Evolutionary conservation across 164 flowering plant species (phyloP).

Genomic region (Annona cherimola): DNA sequence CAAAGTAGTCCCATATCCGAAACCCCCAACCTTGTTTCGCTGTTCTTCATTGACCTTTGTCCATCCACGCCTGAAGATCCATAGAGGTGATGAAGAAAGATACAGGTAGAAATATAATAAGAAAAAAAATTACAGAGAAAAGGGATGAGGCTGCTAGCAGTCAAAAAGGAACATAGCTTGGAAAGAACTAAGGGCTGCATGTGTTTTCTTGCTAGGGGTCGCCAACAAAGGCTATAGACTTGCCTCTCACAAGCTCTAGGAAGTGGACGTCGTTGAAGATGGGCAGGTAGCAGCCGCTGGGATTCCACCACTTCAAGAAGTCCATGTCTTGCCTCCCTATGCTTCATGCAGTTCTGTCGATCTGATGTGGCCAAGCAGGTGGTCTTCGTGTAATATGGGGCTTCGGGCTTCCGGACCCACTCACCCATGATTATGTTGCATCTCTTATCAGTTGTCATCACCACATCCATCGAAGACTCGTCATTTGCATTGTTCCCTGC

Average conservation of each 20-base stretch:
- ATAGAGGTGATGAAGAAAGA: too few relatives aligned
- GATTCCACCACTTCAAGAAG: slow-evolving; percentile 78
- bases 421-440: slow-evolving; percentile 62
- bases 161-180: slow-evolving; percentile 44
- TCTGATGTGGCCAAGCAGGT: slow-evolving; percentile 67
- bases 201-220: slow-evolving; percentile 73
- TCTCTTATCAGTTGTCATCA: background rate
- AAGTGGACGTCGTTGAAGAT: slow-evolving; percentile 52
- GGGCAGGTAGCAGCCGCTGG: slow-evolving; percentile 59
- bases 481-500: background rate
- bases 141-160: slow-evolving; percentile 25
- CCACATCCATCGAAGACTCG: background rate
- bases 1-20: too few relatives aligned
- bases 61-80: slow-evolving; percentile 34
- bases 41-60: slow-evolving; percentile 34
- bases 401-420: slow-evolving; percentile 57
- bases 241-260: slow-evolving; percentile 48
- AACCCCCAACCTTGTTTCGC: slow-evolving; percentile 28
- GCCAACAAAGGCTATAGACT: slow-evolving; percentile 68
- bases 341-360: slow-evolving; percentile 69
- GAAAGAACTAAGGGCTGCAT: slow-evolving; percentile 54
- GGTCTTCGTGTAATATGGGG: slow-evolving; percentile 55
- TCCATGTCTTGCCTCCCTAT: slow-evolving; percentile 55
- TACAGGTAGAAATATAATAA: background rate
- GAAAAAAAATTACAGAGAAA: background rate